Base-by-base conservation (phyloP, 257 asterid species). In the Oldenlandia corymbosa region DNA sequence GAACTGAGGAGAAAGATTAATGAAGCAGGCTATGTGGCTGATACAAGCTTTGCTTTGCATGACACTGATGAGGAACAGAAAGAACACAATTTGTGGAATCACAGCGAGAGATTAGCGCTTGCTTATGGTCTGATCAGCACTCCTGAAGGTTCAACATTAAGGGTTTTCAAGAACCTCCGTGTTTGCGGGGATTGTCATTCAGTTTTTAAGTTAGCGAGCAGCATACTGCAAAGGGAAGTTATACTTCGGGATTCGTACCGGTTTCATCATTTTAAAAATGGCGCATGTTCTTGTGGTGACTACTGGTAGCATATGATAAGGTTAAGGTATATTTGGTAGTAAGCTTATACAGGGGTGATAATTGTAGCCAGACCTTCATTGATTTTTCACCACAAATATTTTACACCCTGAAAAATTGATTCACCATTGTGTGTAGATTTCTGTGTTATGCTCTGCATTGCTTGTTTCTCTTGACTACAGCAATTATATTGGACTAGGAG, bases 171-270 rank as follows among this genome's bases (percentile, higher is more conserved):
- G 79, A 87, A 90, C 63, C 94, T 90, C 36, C 88, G 97, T 17
- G 97, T 87, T 21, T 90, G 95, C 24, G 95, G 91, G 2, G 97
- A 89, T 75, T 89, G 95, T 59, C 97, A 89, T 71, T 73, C 91
- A 12, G 93, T 89, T 45, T 89, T 73, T 78, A 89, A 89, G 81
- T 70, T 81, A 36, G 85, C 76, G 37, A 86, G 97, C 71, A 68
- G 76, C 50, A 55, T 84, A 21, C 76, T 78, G 10, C 24, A 68
- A 16, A 83, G 97, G 78, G 84, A 84, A 63, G 84, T 89, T 72
- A 52, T 81, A 62, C 75, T 89, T 28, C 80, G 94, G 77, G 97
- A 90, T 85, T 84, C 94, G 68, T 90, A 84, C 42, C 58, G 94
- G 68, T 90, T 90, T 76, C 97, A 90, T 82, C 97, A 80, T 79